Percentiles rank a stretch among this genome's conserved stretches.
Evolutionary conservation across 1,284 basidiomycete species (phyloP).

Genomic region (Trametes versicolor): DNA sequence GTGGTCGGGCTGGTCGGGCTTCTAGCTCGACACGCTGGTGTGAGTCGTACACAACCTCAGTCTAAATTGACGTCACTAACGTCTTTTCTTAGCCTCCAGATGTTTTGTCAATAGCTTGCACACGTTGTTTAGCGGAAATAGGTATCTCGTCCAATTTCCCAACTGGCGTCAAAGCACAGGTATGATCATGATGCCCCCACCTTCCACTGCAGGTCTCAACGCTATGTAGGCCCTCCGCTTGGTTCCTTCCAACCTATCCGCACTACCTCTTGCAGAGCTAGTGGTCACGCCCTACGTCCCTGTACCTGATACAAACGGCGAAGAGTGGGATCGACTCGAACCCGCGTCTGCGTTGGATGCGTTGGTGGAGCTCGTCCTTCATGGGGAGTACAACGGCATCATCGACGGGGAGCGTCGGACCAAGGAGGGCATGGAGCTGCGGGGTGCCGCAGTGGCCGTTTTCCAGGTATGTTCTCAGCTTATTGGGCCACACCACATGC

Average conservation of each 20-base stretch:
- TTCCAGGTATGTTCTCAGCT: conserved; percentile 66
- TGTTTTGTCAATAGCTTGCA: conserved; percentile 63
- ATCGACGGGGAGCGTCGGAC: conserved; percentile 59
- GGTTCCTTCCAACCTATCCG: conserved; percentile 68
- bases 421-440: conserved; percentile 71
- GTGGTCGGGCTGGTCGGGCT: conserved; percentile 85
- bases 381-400: conserved; percentile 81
- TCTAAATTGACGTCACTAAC: background rate
- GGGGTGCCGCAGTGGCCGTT: conserved; percentile 70
- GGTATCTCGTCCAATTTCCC: conserved; percentile 94
- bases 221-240: conserved; percentile 65
- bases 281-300: conserved; percentile 81
- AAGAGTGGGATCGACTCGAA: conserved; percentile 87
- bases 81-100: conserved; percentile 58
- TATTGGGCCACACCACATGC: background rate
- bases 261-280: conserved; percentile 66
- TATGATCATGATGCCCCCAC: conserved; percentile 38
- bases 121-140: conserved; percentile 88
- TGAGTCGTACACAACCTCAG: conserved; percentile 45
- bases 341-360: conserved; percentile 80
- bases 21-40: conserved; percentile 79
- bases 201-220: too few relatives aligned
- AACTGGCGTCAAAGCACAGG: conserved; percentile 86
- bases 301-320: conserved; percentile 85
- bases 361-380: conserved; percentile 75